Conservation (phyloP, 768 basidiomycete genomes). For the Phanerochaete carnosa region DNA sequence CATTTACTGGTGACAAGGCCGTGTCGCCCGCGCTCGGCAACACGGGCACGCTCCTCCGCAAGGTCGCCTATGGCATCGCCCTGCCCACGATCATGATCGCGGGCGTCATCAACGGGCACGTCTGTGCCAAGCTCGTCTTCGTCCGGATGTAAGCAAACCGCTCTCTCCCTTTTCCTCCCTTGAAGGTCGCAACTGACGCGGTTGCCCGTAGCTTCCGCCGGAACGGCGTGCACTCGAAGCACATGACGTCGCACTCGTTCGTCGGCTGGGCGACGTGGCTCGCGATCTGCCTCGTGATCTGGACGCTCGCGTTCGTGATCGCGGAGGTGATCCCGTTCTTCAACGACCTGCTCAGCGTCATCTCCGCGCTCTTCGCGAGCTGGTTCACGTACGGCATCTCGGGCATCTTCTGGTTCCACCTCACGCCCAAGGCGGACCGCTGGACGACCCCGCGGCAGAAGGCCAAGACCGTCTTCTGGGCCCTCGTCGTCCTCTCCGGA, state of each 20-base stretch:
- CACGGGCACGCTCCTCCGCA: conserved; percentile 22
- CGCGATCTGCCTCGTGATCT: conserved; percentile 23
- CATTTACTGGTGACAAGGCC: conserved; percentile 21
- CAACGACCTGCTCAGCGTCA: conserved; percentile 29
- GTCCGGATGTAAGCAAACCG: conserved; percentile 18
- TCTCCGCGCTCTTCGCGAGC: conserved; percentile 26
- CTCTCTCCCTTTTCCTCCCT: background rate
- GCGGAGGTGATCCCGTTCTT: conserved; percentile 33
- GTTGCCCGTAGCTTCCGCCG: conserved; percentile 22
- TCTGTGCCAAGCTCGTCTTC: conserved; percentile 29
- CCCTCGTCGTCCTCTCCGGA: conserved; percentile 22
- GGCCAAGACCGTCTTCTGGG: conserved; percentile 23
- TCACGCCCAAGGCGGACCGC: conserved; percentile 18
- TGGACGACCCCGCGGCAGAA: conserved; percentile 23
- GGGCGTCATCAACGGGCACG: conserved; percentile 29
- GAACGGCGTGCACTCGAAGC: conserved; percentile 16
- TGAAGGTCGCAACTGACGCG: background rate
- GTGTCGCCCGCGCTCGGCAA: conserved; percentile 30
- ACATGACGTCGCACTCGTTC: conserved; percentile 26
- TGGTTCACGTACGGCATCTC: conserved; percentile 26
- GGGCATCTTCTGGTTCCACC: conserved; percentile 29
- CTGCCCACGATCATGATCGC: conserved; percentile 30
- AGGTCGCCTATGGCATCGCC: conserved; percentile 27
- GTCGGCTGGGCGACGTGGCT: conserved; percentile 27
- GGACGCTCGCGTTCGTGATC: conserved; percentile 26